A percentile compares a stretch with the other conserved stretches of the same genome.
These are phyloP conservation scores for Diutina mesorugosa DNA, from an alignment of 1,139 yeast species.

Conservation along the genomic window DNA sequence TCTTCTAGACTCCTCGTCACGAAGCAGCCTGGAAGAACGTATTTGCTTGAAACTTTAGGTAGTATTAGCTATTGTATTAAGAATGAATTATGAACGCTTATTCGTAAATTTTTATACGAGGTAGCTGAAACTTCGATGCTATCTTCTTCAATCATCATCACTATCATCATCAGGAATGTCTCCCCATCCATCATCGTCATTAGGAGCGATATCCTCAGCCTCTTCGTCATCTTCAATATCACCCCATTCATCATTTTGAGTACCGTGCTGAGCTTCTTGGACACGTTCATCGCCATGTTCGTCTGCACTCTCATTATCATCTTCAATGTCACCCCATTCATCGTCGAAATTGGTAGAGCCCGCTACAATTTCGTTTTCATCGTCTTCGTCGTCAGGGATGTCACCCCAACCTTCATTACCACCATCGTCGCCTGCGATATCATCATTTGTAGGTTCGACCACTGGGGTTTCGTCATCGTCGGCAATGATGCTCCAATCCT, in stretches of 20 bases:
- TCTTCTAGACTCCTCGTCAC: neutral
- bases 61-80: neutral
- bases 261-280: neutral
- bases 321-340: neutral
- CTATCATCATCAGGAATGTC: neutral
- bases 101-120: neutral
- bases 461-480: neutral
- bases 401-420: neutral
- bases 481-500: neutral
- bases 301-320: neutral
- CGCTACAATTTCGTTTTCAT: neutral
- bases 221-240: neutral
- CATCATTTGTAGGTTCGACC: neutral
- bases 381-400: neutral
- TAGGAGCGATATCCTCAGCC: neutral
- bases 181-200: neutral
- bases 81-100: neutral
- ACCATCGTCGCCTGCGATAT: neutral
- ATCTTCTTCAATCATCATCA: neutral
- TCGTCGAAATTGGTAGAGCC: neutral
- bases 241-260: neutral
- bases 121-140: neutral
- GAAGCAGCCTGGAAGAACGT: neutral
- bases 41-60: neutral
- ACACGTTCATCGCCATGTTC: neutral